A percentile compares a stretch with the other conserved stretches of the same genome.
Conservation (phyloP, 306 rosid genomes). For the Gastrolobium villosum region DNA sequence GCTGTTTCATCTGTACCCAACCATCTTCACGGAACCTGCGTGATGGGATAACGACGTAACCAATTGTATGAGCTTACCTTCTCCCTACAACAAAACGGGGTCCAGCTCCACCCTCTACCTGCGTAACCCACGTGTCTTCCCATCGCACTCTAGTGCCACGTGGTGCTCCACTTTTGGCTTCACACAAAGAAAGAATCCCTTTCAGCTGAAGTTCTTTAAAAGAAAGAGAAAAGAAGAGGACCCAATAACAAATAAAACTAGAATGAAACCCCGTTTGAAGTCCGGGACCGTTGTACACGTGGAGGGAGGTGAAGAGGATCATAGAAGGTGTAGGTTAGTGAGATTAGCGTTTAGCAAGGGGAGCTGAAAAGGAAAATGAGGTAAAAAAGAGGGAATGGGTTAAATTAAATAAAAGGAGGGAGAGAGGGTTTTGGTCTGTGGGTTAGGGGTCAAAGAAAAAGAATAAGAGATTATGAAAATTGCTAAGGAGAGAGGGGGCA, state of each 20-base stretch:
- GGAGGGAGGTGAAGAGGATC: background rate
- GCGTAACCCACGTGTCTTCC: conserved; percentile 29
- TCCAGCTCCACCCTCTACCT: background rate
- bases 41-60: conserved; percentile 33
- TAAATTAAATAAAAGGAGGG: conserved; percentile 1
- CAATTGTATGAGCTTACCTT: background rate
- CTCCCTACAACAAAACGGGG: background rate
- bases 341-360: conserved; percentile 32
- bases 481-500: conserved; percentile 57
- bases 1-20: conserved; percentile 8
- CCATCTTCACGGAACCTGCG: conserved; percentile 28
- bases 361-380: background rate
- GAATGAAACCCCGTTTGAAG: conserved; percentile 26
- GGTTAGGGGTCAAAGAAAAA: conserved; percentile 50
- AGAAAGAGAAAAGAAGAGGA: background rate
- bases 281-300: conserved; percentile 44
- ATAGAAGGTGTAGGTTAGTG: background rate
- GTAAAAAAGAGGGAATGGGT: background rate
- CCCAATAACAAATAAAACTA: background rate
- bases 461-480: conserved; percentile 3
- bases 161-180: background rate
- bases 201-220: background rate
- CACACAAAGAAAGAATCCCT: background rate
- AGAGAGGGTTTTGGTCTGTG: conserved; percentile 44
- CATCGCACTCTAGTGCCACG: conserved; percentile 43